Evolutionary conservation across 768 basidiomycete genomes (phyloP).

Genomic region (Xerocomus potaroensis): DNA sequence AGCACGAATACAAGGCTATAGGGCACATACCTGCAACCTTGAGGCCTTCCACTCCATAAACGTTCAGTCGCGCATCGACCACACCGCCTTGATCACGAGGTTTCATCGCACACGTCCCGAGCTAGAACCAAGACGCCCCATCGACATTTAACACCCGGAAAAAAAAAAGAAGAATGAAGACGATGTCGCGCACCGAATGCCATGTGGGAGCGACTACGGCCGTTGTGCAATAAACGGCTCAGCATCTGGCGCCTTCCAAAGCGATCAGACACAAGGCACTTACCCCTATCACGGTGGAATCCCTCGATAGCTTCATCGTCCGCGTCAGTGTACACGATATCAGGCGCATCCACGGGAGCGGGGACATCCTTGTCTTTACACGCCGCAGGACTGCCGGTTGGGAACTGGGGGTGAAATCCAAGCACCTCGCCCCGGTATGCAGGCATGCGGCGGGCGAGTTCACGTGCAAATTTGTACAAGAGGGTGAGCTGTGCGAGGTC

Average conservation of each 20-base stretch:
- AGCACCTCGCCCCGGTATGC: conserved; percentile 12
- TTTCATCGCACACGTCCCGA: conserved; percentile 70
- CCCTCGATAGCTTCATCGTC: conserved; percentile 31
- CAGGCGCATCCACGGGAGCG: conserved; percentile 20
- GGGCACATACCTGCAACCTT: conserved; percentile 15
- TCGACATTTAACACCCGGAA: no score
- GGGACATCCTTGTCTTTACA: conserved; percentile 17
- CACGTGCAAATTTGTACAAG: conserved; percentile 51
- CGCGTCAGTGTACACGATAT: conserved; percentile 29
- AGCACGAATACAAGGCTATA: no score
- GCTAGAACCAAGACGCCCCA: conserved; percentile 28
- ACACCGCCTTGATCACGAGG: conserved; percentile 15
- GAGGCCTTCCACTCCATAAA: conserved; percentile 11
- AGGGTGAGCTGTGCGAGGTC: conserved; percentile 46
- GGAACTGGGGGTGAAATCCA: conserved; percentile 22
- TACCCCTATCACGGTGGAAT: conserved; percentile 12
- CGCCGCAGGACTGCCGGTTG: conserved; percentile 22
- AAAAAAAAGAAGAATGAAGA: no score
- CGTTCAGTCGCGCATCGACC: conserved; percentile 13
- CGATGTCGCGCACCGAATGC: no score
- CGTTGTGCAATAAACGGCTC: not conserved
- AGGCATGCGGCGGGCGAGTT: conserved; percentile 52
- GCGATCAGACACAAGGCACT: not conserved
- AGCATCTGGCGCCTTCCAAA: not conserved
- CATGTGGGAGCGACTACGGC: not conserved